These are phyloP conservation scores for Fomitopsis betulina DNA, from an alignment of 1,284 basidiomycete genomes.

Conservation along the genomic window DNA sequence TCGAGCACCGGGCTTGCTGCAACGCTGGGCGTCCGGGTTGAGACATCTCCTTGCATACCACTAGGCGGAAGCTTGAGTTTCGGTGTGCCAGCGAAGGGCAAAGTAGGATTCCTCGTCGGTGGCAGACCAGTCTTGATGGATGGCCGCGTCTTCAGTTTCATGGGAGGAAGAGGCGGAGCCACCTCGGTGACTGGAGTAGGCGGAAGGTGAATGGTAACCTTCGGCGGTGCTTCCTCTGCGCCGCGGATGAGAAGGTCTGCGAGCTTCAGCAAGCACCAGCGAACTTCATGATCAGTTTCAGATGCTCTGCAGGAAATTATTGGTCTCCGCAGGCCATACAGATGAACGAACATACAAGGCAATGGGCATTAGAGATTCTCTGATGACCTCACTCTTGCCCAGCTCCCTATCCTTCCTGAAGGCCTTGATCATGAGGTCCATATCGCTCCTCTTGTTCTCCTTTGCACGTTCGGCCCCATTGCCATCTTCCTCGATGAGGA, in stretches of 20 bases:
- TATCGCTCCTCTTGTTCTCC: slow-evolving; percentile 76
- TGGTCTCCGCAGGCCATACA: not conserved
- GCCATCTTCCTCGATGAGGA: slow-evolving; percentile 85
- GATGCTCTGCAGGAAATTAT: slow-evolving; percentile 45
- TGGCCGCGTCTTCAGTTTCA: slow-evolving; percentile 43
- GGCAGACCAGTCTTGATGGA: slow-evolving; percentile 39
- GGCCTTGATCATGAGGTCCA: slow-evolving; percentile 77
- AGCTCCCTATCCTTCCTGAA: slow-evolving; percentile 82
- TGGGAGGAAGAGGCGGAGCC: slow-evolving; percentile 45
- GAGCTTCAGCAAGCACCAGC: slow-evolving; percentile 89
- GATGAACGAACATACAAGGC: slow-evolving; percentile 54
- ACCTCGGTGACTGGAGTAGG: slow-evolving; percentile 68
- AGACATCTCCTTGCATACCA: slow-evolving; percentile 22
- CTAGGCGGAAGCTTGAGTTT: slow-evolving; percentile 51
- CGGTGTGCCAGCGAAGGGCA: slow-evolving; percentile 39
- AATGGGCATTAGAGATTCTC: slow-evolving; percentile 79
- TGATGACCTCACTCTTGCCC: slow-evolving; percentile 76
- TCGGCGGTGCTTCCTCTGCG: slow-evolving; percentile 79
- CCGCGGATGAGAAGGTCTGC: slow-evolving; percentile 88
- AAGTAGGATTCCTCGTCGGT: slow-evolving; percentile 38
- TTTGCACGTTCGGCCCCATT: slow-evolving; percentile 63
- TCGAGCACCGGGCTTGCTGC: slow-evolving; percentile 8
- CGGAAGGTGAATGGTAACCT: slow-evolving; percentile 81
- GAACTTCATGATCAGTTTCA: slow-evolving; percentile 80
- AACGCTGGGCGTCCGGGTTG: slow-evolving; percentile 20